Evolutionary conservation across 768 basidiomycete species (phyloP).

Genomic region (Amanita polypyramis): DNA sequence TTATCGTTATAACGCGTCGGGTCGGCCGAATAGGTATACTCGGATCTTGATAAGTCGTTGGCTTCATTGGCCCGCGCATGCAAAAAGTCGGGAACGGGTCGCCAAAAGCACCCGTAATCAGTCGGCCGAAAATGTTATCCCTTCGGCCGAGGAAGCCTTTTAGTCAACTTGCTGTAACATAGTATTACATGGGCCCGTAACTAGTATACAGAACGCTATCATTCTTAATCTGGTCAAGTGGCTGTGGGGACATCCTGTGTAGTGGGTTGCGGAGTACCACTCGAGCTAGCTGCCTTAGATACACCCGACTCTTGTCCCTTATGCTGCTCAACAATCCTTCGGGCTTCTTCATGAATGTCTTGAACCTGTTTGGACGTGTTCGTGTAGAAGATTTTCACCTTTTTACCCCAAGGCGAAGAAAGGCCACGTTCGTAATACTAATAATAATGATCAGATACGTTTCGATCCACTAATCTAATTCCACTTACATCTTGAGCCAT

Average conservation of each 20-base stretch:
- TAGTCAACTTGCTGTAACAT: neutral
- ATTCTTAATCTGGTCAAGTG: neutral
- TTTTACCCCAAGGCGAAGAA: constrained; percentile 65
- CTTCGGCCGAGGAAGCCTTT: neutral
- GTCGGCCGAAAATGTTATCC: neutral
- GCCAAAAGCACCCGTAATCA: neutral
- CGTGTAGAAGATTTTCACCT: constrained; percentile 78
- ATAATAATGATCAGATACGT: constrained; percentile 4
- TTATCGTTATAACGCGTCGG: neutral
- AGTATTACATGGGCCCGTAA: neutral
- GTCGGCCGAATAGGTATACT: neutral
- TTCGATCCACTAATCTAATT: neutral
- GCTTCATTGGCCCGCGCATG: too few relatives aligned
- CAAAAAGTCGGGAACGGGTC: neutral
- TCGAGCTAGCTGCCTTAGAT: neutral
- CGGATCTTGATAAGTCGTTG: neutral
- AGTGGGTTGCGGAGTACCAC: neutral
- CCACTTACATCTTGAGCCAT: constrained; percentile 51
- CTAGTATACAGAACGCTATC: neutral
- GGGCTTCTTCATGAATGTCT: constrained; percentile 92
- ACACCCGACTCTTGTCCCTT: constrained; percentile 23
- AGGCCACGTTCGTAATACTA: constrained; percentile 77
- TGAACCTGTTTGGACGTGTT: constrained; percentile 75
- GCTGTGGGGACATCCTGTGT: neutral
- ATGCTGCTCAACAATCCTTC: constrained; percentile 60